These are phyloP conservation scores for Leccinum ochraceum DNA, from an alignment of 768 basidiomycete genomes.

Conservation along the genomic window DNA sequence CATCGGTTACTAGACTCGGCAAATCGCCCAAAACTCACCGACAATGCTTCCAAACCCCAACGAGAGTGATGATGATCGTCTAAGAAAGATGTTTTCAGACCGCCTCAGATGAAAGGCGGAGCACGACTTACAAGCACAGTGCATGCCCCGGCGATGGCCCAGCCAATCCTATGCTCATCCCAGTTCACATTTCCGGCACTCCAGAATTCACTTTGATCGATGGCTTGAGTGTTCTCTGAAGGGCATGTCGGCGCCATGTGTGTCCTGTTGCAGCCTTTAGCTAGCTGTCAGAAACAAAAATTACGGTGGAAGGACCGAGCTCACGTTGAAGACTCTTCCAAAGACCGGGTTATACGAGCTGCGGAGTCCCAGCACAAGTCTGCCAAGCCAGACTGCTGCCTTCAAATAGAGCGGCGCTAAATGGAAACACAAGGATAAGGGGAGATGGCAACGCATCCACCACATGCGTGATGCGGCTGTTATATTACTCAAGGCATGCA, in stretches of 20 bases:
- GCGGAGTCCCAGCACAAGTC: not conserved
- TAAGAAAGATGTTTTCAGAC: conserved; percentile 24
- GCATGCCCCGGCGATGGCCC: conserved; percentile 69
- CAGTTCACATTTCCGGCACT: conserved; percentile 51
- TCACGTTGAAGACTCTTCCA: not conserved
- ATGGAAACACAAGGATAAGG: not conserved
- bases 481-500: not conserved
- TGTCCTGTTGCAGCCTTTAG: not conserved
- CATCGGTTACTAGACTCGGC: not conserved
- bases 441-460: not conserved
- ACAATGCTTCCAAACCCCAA: conserved; percentile 62
- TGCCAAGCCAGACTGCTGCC: not conserved
- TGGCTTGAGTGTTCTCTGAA: conserved; percentile 45
- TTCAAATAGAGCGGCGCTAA: not conserved
- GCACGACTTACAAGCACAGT: conserved; percentile 49
- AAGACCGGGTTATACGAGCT: not conserved
- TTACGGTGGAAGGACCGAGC: not conserved
- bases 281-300: not conserved
- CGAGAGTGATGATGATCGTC: conserved; percentile 60
- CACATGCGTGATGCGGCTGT: not conserved
- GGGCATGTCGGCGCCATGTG: conserved; percentile 44
- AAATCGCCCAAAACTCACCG: conserved; percentile 43
- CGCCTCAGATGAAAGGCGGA: not conserved
- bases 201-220: conserved; percentile 71
- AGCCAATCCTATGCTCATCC: conserved; percentile 68